Evolutionary conservation across 139 green algal genomes (phyloP).

Genomic region (Picochlorum costavermella): DNA sequence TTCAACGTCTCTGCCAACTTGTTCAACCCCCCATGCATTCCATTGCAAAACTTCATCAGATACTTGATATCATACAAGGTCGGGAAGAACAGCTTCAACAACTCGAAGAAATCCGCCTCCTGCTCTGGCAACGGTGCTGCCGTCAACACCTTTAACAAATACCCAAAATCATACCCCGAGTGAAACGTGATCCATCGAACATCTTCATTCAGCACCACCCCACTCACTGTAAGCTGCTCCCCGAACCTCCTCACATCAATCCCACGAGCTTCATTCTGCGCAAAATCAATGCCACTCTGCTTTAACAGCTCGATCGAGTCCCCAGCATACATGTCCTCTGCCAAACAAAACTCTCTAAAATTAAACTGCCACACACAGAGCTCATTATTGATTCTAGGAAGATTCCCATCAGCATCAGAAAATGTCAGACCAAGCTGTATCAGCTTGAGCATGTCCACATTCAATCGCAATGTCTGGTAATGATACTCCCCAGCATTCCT

Average conservation of each 20-base stretch:
- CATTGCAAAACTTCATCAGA: conserved; percentile 91
- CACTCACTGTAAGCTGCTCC: conserved; percentile 91
- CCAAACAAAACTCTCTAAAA: conserved; percentile 90
- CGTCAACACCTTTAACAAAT: conserved; percentile 96
- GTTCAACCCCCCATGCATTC: conserved; percentile 94
- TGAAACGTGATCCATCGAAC: conserved; percentile 86
- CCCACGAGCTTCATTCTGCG: conserved; percentile 67
- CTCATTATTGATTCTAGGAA: conserved; percentile 74
- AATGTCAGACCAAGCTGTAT: conserved; percentile 99
- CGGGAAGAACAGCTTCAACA: conserved; percentile 92
- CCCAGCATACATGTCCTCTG: conserved; percentile 92
- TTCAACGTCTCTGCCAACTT: conserved; percentile 92
- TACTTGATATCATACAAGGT: conserved; percentile 98
- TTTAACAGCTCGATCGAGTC: conserved; percentile 97
- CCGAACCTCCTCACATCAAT: conserved; percentile 93
- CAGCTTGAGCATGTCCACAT: conserved; percentile 99
- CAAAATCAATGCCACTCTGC: conserved; percentile 95
- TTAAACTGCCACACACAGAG: conserved; percentile 99
- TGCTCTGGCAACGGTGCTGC: conserved; percentile 68
- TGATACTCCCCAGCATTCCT: conserved; percentile 93
- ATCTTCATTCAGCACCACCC: conserved; percentile 94
- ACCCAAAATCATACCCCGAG: conserved; percentile 97
- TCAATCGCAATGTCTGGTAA: conserved; percentile 87
- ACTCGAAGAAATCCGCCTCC: conserved; percentile 91
- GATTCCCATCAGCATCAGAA: conserved; percentile 78